Conservation (phyloP, 352 stramenopile genomes). For the Pythium grandisporangium region DNA sequence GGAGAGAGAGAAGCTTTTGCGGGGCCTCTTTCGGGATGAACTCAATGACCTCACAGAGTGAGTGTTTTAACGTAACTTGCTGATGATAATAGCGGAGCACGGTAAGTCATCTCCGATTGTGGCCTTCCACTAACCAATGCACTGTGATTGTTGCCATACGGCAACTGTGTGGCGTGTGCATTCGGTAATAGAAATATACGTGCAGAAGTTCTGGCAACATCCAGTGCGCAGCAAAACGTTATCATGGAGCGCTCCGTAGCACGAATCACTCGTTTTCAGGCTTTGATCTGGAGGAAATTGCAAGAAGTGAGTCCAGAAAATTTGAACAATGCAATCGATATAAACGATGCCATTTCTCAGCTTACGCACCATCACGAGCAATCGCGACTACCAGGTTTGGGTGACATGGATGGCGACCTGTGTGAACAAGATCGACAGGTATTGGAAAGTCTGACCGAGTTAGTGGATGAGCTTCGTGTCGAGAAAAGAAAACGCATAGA, state of each 20-base stretch:
- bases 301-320: background rate
- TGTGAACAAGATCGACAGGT: slow-evolving; percentile 60
- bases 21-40: slow-evolving; percentile 40
- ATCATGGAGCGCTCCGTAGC: slow-evolving; percentile 46
- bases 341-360: too few relatives aligned
- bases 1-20: slow-evolving; percentile 53
- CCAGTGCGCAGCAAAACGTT: slow-evolving; percentile 43
- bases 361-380: too few relatives aligned
- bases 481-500: slow-evolving; percentile 20
- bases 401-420: slow-evolving; percentile 29
- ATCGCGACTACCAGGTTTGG: too few relatives aligned
- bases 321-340: too few relatives aligned
- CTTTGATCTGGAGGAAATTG: slow-evolving; percentile 24
- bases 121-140: too few relatives aligned
- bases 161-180: background rate
- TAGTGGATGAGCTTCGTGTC: slow-evolving; percentile 38
- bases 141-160: too few relatives aligned
- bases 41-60: slow-evolving; percentile 43
- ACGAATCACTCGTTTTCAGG: slow-evolving; percentile 53
- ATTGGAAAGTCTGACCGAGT: slow-evolving; percentile 34
- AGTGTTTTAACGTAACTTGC: slow-evolving; percentile 4
- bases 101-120: too few relatives aligned
- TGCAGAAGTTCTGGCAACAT: slow-evolving; percentile 31
- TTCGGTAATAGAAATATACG: slow-evolving; percentile 29
- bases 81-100: background rate